Base-by-base conservation (phyloP, 306 rosid species). In the Prunus mongolica region DNA sequence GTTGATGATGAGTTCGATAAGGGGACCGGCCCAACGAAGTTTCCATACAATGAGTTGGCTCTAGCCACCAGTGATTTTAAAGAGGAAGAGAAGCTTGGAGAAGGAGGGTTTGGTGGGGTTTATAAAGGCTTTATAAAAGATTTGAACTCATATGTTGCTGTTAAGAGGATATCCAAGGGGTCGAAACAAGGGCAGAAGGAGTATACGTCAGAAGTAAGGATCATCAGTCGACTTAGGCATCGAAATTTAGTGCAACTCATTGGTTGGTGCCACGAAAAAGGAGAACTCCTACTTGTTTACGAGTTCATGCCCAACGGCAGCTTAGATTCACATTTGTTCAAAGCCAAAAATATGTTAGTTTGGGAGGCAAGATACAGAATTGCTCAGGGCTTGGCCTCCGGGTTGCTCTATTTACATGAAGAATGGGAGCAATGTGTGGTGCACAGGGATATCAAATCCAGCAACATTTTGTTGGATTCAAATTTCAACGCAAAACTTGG, bases 261-360 rank as follows among this genome's bases (percentile, higher is more conserved):
- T 2, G 76, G 76, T 34, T 72, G 67, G 76, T 72, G 76, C 66
- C 55, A 72, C 8, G 76, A 72, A 14, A 56, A 56, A 22, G 2
- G 22, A 16, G 20, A 72, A 44, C 76, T 22, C 16, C 45, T 57
- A 9, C 76, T 72, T 15, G 76, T 72, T 12, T 72, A 57, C 16
- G 76, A 72, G 13, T 57, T 38, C 44, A 20, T 41, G 67, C 11
- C 76, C 6, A 44, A 72, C 0, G 12, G 67, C 0, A 41, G 56
- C 16, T 58, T 44, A 47, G 67, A 57, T 44, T 24, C 55, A 1
- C 56, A 72, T 24, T 3, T 44, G 22, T 57, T 57, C 18, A 58
- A 24, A 22, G 25, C 9, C 0, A 16, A 9, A 4, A 24, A 25
- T 25, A 2, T 22, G 76, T 24, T 72, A 5, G 3, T 2, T 57